Evolutionary conservation across 73 alveolate species (phyloP).

Genomic region (Symbiodinium pilosum): DNA sequence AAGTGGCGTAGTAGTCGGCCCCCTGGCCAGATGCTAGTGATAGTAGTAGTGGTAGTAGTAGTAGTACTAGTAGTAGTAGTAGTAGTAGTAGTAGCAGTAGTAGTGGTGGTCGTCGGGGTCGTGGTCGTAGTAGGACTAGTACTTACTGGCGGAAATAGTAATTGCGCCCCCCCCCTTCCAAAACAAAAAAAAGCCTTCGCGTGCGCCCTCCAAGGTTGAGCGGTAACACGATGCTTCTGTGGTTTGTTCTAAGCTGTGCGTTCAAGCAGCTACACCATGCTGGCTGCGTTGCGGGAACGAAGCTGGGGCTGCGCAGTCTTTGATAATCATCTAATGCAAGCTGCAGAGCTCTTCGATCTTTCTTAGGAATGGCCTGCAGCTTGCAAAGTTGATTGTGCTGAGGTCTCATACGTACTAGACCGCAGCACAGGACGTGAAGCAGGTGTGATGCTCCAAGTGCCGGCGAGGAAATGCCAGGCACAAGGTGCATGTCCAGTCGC

Average conservation of each 20-base stretch:
- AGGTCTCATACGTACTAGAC: background rate
- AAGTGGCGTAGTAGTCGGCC: background rate
- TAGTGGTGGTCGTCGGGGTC: no score
- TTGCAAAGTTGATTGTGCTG: background rate
- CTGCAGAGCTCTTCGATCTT: background rate
- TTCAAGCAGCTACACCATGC: background rate
- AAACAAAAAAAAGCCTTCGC: no score
- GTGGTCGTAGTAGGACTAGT: no score
- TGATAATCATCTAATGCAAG: background rate
- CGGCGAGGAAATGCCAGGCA: background rate
- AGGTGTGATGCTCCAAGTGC: background rate
- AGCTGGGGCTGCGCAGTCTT: background rate
- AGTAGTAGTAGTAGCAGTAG: no score
- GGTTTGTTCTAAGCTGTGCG: no score
- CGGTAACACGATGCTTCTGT: no score
- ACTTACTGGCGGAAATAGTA: no score
- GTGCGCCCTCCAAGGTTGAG: no score
- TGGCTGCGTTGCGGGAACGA: constrained; percentile 7
- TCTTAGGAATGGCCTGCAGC: background rate
- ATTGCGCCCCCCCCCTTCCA: no score
- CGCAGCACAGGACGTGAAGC: background rate
- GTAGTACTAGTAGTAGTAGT: no score
- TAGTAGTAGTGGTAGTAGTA: no score
- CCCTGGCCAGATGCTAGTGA: background rate
- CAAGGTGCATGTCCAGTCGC: background rate